These are phyloP conservation scores for Aspergillus glaucus DNA, from an alignment of 2,329 filamentous ascomycete genomes.

Conservation along the genomic window DNA sequence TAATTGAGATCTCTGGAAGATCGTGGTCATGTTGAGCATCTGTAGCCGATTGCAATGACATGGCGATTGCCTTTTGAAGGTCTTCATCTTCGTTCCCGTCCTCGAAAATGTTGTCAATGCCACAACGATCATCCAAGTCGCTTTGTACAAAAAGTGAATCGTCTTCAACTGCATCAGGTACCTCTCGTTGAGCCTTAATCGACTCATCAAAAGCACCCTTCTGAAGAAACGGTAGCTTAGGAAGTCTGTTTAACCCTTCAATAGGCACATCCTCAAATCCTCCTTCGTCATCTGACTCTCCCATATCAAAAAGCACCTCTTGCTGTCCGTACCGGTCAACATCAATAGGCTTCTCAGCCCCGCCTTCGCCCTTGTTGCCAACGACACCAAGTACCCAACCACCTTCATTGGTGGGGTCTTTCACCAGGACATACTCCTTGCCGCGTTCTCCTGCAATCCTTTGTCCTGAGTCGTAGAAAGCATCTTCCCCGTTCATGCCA, in stretches of 20 bases:
- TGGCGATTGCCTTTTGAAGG: constrained; percentile 70
- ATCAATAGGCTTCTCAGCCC: constrained; percentile 83
- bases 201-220: constrained; percentile 32
- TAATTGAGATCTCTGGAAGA: constrained; percentile 28
- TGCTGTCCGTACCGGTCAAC: constrained; percentile 60
- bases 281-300: constrained; percentile 62
- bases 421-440: constrained; percentile 91
- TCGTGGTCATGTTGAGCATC: constrained; percentile 35
- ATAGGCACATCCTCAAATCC: constrained; percentile 92
- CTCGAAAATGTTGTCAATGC: constrained; percentile 54
- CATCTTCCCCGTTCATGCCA: constrained; percentile 74
- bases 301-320: constrained; percentile 46
- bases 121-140: constrained; percentile 15
- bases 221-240: constrained; percentile 49
- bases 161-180: constrained; percentile 38
- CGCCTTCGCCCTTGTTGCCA: constrained; percentile 71
- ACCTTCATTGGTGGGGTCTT: constrained; percentile 89
- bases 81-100: constrained; percentile 61
- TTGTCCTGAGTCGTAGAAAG: constrained; percentile 55
- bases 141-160: constrained; percentile 53
- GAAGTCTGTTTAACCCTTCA: constrained; percentile 77
- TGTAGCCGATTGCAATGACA: constrained; percentile 59
- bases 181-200: constrained; percentile 24
- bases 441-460: constrained; percentile 66
- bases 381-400: constrained; percentile 96